Evolutionary conservation across 169 alveolate genomes (phyloP).

Genomic region (Plasmodium gonderi): DNA sequence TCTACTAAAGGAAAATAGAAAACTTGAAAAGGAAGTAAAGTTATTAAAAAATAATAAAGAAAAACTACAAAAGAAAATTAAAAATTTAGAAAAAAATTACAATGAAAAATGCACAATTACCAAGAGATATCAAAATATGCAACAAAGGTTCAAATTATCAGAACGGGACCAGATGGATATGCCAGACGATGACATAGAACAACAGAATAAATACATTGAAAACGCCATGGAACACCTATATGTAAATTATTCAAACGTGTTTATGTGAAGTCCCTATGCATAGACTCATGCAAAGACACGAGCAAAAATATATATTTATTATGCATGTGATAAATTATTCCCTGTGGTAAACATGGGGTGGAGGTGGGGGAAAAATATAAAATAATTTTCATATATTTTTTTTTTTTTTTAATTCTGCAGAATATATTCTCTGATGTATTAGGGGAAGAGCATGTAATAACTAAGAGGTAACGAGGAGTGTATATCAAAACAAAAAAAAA

Average conservation of each 20-base stretch:
- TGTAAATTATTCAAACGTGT: conserved; percentile 21
- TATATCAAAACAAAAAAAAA: neutral
- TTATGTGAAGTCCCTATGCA: neutral
- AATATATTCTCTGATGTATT: neutral
- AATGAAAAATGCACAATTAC: conserved; percentile 22
- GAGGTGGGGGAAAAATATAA: too few relatives aligned
- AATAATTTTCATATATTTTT: neutral
- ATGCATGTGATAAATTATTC: neutral
- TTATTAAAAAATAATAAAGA: conserved; percentile 1
- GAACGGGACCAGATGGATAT: conserved; percentile 11
- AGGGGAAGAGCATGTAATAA: neutral
- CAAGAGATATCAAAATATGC: conserved; percentile 15
- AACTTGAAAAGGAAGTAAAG: conserved; percentile 24
- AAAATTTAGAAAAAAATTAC: conserved; percentile 15
- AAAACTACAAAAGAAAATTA: conserved; percentile 16
- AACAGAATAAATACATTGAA: conserved; percentile 40
- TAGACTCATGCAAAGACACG: neutral
- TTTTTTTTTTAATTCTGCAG: neutral
- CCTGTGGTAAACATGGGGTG: neutral
- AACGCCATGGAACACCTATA: conserved; percentile 44
- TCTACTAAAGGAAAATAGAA: conserved; percentile 15
- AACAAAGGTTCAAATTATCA: conserved; percentile 1
- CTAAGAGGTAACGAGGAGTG: neutral
- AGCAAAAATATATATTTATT: neutral
- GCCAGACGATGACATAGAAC: conserved; percentile 21